These are phyloP conservation scores for Petunia axillaris DNA, from an alignment of 257 asterid genomes.

Conservation along the genomic window DNA sequence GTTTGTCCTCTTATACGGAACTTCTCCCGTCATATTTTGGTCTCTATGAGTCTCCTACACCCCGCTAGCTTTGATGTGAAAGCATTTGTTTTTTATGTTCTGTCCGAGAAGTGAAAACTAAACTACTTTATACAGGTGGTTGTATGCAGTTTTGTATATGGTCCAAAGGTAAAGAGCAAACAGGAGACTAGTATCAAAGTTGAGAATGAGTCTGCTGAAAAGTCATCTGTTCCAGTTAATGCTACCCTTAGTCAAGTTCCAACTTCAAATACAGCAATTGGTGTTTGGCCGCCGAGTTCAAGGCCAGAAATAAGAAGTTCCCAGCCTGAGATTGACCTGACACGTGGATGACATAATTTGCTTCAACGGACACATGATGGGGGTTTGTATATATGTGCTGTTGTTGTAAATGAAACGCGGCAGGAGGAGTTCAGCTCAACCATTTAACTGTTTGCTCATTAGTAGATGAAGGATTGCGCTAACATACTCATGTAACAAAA, in stretches of 20 bases:
- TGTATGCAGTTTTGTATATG: conserved; percentile 82
- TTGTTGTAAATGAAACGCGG: conserved; percentile 67
- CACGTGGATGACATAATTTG: conserved; percentile 63
- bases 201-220: conserved; percentile 45
- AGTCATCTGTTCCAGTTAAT: conserved; percentile 39
- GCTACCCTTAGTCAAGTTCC: conserved; percentile 45
- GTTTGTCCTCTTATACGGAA: too few relatives aligned
- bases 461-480: conserved; percentile 49
- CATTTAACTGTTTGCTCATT: conserved; percentile 22
- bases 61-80: not conserved
- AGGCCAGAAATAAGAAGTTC: conserved; percentile 56
- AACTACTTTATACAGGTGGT: conserved; percentile 55
- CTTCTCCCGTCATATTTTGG: too few relatives aligned
- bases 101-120: not conserved
- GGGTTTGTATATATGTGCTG: conserved; percentile 61
- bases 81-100: not conserved
- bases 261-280: conserved; percentile 48
- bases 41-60: too few relatives aligned
- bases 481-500: conserved; percentile 57
- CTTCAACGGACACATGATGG: conserved; percentile 46
- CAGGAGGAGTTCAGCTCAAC: conserved; percentile 32
- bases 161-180: conserved; percentile 62
- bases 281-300: conserved; percentile 62
- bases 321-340: conserved; percentile 76
- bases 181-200: conserved; percentile 45